These are phyloP conservation scores for Ceratobasidium sp. DNA, from an alignment of 1,284 basidiomycete species.

Conservation along the genomic window DNA sequence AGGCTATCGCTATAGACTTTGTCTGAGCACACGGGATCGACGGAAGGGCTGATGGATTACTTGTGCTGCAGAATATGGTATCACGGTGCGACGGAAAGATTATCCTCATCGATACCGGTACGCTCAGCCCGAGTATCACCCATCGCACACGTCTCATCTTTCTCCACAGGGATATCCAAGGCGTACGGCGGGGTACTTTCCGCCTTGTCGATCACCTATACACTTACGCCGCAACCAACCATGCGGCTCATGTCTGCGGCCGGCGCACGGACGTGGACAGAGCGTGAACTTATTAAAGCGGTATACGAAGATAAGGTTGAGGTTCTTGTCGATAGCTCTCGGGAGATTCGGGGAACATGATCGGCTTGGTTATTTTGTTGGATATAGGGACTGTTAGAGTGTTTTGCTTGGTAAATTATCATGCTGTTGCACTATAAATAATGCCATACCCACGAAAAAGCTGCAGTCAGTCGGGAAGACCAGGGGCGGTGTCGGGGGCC, in stretches of 20 bases:
- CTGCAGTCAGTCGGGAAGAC: not conserved
- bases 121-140: constrained; percentile 29
- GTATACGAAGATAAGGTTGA: constrained; percentile 66
- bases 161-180: constrained; percentile 80
- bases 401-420: not conserved
- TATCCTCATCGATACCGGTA: constrained; percentile 90
- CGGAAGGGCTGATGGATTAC: constrained; percentile 16
- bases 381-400: not conserved
- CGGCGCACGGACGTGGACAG: constrained; percentile 67
- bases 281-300: constrained; percentile 83
- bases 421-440: constrained; percentile 8
- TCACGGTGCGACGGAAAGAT: constrained; percentile 87
- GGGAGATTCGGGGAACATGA: constrained; percentile 44
- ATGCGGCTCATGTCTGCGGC: constrained; percentile 53
- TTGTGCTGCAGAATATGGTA: constrained; percentile 70
- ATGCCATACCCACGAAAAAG: not conserved
- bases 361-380: not conserved
- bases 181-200: constrained; percentile 93
- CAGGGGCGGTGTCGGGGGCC: constrained; percentile 37
- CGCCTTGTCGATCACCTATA: constrained; percentile 87
- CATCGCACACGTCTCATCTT: constrained; percentile 2
- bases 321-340: constrained; percentile 53
- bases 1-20: not conserved
- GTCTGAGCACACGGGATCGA: not conserved
- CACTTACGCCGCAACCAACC: constrained; percentile 61